phyloP scores from a whole-genome alignment of 1,284 basidiomycete species.

The Ustanciosporium gigantosporum region DNA sequence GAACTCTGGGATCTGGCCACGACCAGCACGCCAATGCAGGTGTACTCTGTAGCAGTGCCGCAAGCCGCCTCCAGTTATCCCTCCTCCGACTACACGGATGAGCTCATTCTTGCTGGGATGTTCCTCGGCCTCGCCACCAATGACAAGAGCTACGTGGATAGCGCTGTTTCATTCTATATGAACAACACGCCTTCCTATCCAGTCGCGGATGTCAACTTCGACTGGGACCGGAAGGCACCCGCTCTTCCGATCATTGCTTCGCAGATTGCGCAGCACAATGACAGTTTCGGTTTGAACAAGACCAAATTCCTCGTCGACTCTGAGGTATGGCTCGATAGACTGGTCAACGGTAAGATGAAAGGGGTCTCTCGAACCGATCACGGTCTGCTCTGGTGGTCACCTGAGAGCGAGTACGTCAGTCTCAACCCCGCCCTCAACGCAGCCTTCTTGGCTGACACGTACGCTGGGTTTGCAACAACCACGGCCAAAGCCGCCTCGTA shows the following conservation, averaged over 20 bases:
- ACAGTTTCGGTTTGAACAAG: conserved; percentile 70
- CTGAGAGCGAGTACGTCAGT: conserved; percentile 76
- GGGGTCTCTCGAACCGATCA: conserved; percentile 63
- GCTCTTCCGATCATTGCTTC: conserved; percentile 74
- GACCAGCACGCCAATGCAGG: conserved; percentile 61
- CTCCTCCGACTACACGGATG: conserved; percentile 68
- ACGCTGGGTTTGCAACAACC: conserved; percentile 68
- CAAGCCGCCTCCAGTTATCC: conserved; percentile 71
- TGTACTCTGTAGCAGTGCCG: conserved; percentile 71
- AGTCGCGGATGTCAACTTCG: conserved; percentile 71
- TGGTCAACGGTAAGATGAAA: conserved; percentile 69
- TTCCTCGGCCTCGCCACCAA: conserved; percentile 76
- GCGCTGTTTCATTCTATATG: conserved; percentile 71
- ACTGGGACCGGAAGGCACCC: conserved; percentile 84
- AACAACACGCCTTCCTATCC: conserved; percentile 66
- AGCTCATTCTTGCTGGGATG: conserved; percentile 71
- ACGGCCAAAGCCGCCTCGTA: conserved; percentile 69
- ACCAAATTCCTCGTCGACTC: conserved; percentile 72
- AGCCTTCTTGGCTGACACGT: conserved; percentile 78
- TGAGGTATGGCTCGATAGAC: conserved; percentile 76
- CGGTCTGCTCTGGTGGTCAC: conserved; percentile 76
- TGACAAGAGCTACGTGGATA: conserved; percentile 68
- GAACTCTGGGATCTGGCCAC: conserved; percentile 74
- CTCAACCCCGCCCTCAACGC: conserved; percentile 84
- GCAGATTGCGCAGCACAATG: conserved; percentile 62